Conservation (phyloP, 2,329 filamentous ascomycete species). For the Acephala macrosclerotiorum region DNA sequence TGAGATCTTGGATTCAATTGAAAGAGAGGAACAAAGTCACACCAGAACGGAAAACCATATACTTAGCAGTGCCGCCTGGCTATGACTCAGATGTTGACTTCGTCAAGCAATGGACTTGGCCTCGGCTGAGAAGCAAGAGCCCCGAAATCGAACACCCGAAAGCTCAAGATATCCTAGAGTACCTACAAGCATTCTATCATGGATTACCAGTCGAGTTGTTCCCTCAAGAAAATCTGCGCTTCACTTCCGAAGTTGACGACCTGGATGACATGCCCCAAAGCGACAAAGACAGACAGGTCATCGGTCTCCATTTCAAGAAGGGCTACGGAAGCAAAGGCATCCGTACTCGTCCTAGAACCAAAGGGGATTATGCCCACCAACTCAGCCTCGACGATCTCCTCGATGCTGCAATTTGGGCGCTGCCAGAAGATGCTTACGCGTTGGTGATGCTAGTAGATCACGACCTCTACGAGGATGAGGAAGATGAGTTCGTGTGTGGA, state of each 20-base stretch:
- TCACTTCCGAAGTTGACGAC: conserved; percentile 26
- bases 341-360: conserved; percentile 32
- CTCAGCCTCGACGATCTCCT: conserved; percentile 40
- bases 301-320: conserved; percentile 16
- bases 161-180: conserved; percentile 30
- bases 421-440: conserved; percentile 40
- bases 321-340: conserved; percentile 30
- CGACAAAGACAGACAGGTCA: conserved; percentile 5
- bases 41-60: conserved; percentile 31
- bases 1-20: conserved; percentile 33
- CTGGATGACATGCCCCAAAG: conserved; percentile 4
- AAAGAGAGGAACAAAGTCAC: conserved; percentile 36
- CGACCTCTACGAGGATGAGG: conserved; percentile 48
- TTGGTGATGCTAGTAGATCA: conserved; percentile 39
- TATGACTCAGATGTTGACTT: conserved; percentile 19
- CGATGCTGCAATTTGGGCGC: conserved; percentile 36
- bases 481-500: conserved; percentile 73
- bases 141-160: conserved; percentile 17
- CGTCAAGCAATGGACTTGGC: conserved; percentile 24
- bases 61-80: conserved; percentile 35
- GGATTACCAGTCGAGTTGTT: conserved; percentile 37
- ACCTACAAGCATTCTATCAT: conserved; percentile 40
- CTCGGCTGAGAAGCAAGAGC: background rate
- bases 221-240: conserved; percentile 22
- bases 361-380: conserved; percentile 36